A percentile compares a stretch with the other conserved stretches of the same genome.
phyloP scores from a whole-genome alignment of 2,329 filamentous ascomycete genomes.

The Ophiostoma ulmi region DNA sequence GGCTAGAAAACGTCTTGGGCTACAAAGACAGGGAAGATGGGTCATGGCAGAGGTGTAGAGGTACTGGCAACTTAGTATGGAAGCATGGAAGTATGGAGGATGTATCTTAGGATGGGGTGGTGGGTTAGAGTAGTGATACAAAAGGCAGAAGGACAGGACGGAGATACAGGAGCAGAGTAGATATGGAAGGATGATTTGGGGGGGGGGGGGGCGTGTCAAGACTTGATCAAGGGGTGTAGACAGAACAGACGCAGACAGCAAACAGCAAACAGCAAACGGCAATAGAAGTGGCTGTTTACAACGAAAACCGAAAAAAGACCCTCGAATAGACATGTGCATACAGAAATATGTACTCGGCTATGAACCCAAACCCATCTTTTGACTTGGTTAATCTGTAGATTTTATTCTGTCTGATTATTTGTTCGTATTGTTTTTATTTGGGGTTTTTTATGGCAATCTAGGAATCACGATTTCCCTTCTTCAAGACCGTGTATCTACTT shows the following conservation, averaged over 20 bases:
- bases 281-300: neutral
- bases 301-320: neutral
- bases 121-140: conserved; percentile 6
- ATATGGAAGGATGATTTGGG: neutral
- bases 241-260: neutral
- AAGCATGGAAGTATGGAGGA: neutral
- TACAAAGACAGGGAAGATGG: conserved; percentile 10
- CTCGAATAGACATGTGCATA: neutral
- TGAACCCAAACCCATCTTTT: neutral
- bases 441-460: no score
- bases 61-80: neutral
- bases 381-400: neutral
- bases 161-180: conserved; percentile 5
- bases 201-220: neutral
- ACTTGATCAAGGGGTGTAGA: neutral
- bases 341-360: no score
- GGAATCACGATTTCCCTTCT: no score
- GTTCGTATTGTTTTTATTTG: no score
- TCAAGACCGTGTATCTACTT: no score
- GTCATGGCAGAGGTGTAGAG: neutral
- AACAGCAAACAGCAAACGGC: no score
- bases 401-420: no score
- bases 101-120: neutral
- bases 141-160: conserved; percentile 7
- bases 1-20: neutral